These are phyloP conservation scores for Ogataea trehaloabstinens DNA, from an alignment of 805 yeast species.

Conservation along the genomic window DNA sequence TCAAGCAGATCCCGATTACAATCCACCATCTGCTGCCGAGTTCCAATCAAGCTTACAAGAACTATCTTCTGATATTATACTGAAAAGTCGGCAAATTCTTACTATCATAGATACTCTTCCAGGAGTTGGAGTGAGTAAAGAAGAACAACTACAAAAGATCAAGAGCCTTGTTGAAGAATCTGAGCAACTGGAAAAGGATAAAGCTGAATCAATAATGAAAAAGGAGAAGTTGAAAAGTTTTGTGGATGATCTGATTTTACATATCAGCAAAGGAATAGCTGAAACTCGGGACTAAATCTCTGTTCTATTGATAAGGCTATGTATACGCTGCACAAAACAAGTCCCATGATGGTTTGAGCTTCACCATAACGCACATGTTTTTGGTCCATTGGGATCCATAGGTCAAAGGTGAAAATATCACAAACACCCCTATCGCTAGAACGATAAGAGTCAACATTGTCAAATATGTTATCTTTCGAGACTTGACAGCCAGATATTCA, in stretches of 20 bases:
- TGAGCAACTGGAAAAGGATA: conserved; percentile 54
- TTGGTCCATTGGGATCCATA: conserved; percentile 36
- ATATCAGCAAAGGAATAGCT: conserved; percentile 55
- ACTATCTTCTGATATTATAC: conserved; percentile 76
- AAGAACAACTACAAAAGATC: conserved; percentile 66
- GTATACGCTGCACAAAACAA: background rate
- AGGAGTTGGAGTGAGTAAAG: conserved; percentile 83
- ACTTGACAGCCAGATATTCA: conserved; percentile 38
- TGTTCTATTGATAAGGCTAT: background rate
- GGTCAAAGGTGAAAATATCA: conserved; percentile 16
- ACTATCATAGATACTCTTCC: conserved; percentile 87
- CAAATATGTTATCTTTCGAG: conserved; percentile 14
- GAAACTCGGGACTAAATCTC: conserved; percentile 33
- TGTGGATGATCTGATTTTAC: conserved; percentile 65
- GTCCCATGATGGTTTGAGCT: conserved; percentile 19
- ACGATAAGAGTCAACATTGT: conserved; percentile 1
- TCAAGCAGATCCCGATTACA: conserved; percentile 60
- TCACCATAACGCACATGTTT: conserved; percentile 37
- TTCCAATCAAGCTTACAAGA: conserved; percentile 60
- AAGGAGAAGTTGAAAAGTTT: conserved; percentile 61
- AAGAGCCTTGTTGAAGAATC: conserved; percentile 61
- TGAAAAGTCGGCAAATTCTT: conserved; percentile 83
- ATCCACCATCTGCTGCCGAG: conserved; percentile 36
- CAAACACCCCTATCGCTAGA: conserved; percentile 20
- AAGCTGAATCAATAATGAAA: conserved; percentile 53